These are phyloP conservation scores for Russula sp. DNA, from an alignment of 768 basidiomycete genomes.

Conservation along the genomic window DNA sequence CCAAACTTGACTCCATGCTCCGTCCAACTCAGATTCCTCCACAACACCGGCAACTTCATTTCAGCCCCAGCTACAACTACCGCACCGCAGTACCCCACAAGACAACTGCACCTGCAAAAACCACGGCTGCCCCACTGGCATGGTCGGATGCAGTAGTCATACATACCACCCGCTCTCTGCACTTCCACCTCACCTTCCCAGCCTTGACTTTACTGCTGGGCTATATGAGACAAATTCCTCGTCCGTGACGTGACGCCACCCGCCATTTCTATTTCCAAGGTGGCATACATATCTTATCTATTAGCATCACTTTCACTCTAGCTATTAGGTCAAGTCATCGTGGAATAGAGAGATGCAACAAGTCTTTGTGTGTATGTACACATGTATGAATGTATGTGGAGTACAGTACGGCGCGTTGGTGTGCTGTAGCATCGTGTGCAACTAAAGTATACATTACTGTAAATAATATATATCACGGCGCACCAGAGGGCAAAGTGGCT, in stretches of 20 bases:
- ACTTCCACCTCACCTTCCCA: too few relatives aligned
- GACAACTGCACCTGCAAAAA: constrained; percentile 24
- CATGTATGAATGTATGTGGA: neutral
- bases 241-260: too few relatives aligned
- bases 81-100: too few relatives aligned
- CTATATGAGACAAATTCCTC: too few relatives aligned
- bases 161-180: constrained; percentile 33
- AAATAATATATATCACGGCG: constrained; percentile 1
- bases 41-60: constrained; percentile 33
- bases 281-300: too few relatives aligned
- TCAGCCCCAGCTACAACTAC: constrained; percentile 34
- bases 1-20: constrained; percentile 9
- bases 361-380: neutral
- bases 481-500: constrained; percentile 33
- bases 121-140: too few relatives aligned
- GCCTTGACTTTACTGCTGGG: too few relatives aligned
- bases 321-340: neutral
- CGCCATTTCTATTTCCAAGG: too few relatives aligned
- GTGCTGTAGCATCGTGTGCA: too few relatives aligned
- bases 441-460: neutral
- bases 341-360: neutral
- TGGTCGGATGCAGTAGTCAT: constrained; percentile 30
- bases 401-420: too few relatives aligned
- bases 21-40: constrained; percentile 11
- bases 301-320: too few relatives aligned